Conservation (phyloP, 768 basidiomycete species). For the Russula emetica region DNA sequence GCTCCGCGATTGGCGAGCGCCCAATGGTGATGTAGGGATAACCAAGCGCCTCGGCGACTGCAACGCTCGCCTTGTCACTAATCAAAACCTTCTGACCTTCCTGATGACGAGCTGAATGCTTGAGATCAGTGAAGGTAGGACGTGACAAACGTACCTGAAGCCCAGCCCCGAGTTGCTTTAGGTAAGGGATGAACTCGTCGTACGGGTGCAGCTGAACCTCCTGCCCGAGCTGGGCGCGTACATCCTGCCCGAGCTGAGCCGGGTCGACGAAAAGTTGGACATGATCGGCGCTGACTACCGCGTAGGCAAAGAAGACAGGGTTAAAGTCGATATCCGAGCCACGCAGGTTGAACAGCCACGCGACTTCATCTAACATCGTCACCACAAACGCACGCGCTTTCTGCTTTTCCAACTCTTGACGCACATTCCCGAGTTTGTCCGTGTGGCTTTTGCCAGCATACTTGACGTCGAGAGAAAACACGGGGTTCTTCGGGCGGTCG, state of each 20-base stretch:
- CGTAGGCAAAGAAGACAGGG: slow-evolving; percentile 91
- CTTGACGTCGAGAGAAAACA: slow-evolving; percentile 67
- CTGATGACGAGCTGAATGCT: neutral
- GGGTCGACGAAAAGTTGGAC: slow-evolving; percentile 68
- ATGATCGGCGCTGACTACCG: slow-evolving; percentile 57
- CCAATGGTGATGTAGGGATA: slow-evolving; percentile 58
- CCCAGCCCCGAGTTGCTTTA: slow-evolving; percentile 47
- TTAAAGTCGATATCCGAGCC: slow-evolving; percentile 92
- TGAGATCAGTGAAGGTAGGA: neutral
- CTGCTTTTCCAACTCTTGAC: slow-evolving; percentile 61
- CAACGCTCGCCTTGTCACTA: slow-evolving; percentile 72
- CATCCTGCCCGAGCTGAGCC: slow-evolving; percentile 44
- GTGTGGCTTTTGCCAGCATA: slow-evolving; percentile 65
- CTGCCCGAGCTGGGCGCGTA: slow-evolving; percentile 50
- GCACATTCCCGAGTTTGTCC: slow-evolving; percentile 63
- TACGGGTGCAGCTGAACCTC: slow-evolving; percentile 70
- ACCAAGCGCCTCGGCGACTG: slow-evolving; percentile 77
- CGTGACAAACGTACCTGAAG: slow-evolving; percentile 24
- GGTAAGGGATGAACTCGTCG: slow-evolving; percentile 56
- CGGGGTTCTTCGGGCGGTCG: slow-evolving; percentile 55
- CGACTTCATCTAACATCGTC: slow-evolving; percentile 89
- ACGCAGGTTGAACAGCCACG: slow-evolving; percentile 91
- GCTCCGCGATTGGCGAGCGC: slow-evolving; percentile 70
- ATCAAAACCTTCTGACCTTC: slow-evolving; percentile 63
- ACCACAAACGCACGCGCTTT: slow-evolving; percentile 71